Conservation (phyloP, 352 stramenopile species). For the Aphanomyces invadans region DNA sequence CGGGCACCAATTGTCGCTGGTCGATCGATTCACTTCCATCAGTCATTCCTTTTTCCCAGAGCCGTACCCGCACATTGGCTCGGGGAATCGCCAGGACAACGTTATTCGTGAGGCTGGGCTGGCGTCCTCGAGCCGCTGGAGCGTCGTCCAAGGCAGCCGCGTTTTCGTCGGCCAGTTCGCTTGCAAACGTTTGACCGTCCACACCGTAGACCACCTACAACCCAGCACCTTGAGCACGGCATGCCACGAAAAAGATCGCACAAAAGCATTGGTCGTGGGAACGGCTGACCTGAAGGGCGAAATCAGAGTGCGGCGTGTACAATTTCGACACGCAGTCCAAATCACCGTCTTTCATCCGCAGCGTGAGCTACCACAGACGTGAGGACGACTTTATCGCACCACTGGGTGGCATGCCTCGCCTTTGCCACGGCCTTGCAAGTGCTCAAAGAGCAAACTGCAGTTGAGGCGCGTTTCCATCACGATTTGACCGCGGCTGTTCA, state of each 20-base stretch:
- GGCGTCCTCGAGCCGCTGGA: neutral
- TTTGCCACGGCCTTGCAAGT: constrained; percentile 28
- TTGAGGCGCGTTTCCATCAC: constrained; percentile 71
- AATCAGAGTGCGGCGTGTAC: constrained; percentile 60
- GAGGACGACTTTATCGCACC: neutral
- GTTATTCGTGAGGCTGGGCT: neutral
- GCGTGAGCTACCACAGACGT: constrained; percentile 34
- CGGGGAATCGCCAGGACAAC: neutral
- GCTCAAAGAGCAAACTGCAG: constrained; percentile 62
- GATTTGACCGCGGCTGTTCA: constrained; percentile 71
- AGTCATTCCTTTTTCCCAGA: too few species aligned
- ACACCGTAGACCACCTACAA: neutral
- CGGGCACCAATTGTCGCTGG: constrained; percentile 5
- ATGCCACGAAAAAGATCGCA: too few species aligned
- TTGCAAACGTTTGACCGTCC: constrained; percentile 1
- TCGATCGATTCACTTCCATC: neutral
- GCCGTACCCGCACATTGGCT: neutral
- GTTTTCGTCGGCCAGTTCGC: neutral
- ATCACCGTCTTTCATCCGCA: constrained; percentile 59
- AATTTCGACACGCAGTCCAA: constrained; percentile 74
- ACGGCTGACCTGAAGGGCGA: constrained; percentile 54
- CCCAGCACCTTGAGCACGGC: too few species aligned
- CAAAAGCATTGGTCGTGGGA: too few species aligned
- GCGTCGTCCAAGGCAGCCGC: neutral
- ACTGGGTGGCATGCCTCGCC: too few species aligned